Conservation (phyloP, 768 basidiomycete species). For the Boletus bicolor region DNA sequence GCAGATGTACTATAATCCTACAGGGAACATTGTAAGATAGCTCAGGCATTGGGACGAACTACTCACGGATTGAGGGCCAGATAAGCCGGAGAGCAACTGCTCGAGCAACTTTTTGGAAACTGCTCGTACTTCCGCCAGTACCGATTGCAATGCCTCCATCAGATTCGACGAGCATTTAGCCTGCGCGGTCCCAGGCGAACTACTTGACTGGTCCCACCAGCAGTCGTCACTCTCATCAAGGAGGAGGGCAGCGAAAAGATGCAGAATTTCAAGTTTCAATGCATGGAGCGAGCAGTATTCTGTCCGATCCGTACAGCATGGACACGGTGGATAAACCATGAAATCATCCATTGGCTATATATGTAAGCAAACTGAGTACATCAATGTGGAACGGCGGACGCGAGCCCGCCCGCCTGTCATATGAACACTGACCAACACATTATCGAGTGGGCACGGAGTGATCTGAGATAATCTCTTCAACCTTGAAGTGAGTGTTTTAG, state of each 20-base stretch:
- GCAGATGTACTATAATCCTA: slow-evolving; percentile 33
- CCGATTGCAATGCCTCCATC: slow-evolving; percentile 19
- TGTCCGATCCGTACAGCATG: slow-evolving; percentile 24
- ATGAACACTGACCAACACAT: slow-evolving; percentile 31
- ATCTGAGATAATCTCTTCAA: slow-evolving; percentile 11
- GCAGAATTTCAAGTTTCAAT: slow-evolving; percentile 40
- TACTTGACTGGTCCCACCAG: neutral
- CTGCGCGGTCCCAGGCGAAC: neutral
- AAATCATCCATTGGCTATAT: slow-evolving; percentile 52
- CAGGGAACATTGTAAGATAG: slow-evolving; percentile 15
- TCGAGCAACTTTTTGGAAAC: slow-evolving; percentile 20
- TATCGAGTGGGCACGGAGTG: slow-evolving; percentile 6
- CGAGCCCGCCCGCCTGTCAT: slow-evolving; percentile 15
- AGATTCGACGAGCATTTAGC: slow-evolving; percentile 11
- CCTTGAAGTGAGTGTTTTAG: slow-evolving; percentile 10
- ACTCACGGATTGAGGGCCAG: slow-evolving; percentile 24
- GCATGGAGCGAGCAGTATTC: slow-evolving; percentile 30
- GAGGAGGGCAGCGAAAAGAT: slow-evolving; percentile 41
- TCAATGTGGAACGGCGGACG: slow-evolving; percentile 7
- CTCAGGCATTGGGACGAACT: neutral
- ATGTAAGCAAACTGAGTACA: slow-evolving; percentile 24
- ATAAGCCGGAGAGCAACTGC: slow-evolving; percentile 15
- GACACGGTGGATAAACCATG: slow-evolving; percentile 38
- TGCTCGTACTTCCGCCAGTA: slow-evolving; percentile 21
- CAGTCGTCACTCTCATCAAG: slow-evolving; percentile 32